phyloP scores from a whole-genome alignment of 2,329 filamentous ascomycete genomes.

The Neopestalotiopsis clavispora region DNA sequence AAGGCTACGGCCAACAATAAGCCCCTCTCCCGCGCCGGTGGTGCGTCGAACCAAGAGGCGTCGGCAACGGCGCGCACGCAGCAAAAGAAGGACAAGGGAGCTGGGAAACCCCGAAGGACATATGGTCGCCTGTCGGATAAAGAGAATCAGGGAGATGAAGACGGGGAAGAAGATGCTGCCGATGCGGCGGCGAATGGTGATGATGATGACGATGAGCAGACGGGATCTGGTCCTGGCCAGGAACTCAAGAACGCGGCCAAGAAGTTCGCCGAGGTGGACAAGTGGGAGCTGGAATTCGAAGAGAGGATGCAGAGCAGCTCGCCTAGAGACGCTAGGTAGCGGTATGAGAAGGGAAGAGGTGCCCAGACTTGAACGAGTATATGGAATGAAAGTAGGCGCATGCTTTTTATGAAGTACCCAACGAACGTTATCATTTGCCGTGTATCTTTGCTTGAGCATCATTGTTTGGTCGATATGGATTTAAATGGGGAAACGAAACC shows the following conservation, averaged over 20 bases:
- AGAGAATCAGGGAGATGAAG: constrained; percentile 55
- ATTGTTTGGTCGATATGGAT: not conserved
- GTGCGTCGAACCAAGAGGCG: constrained; percentile 31
- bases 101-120: constrained; percentile 41
- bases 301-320: constrained; percentile 63
- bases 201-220: constrained; percentile 33
- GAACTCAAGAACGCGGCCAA: constrained; percentile 63
- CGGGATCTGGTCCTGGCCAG: constrained; percentile 46
- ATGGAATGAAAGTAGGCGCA: not conserved
- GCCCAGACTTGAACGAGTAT: not conserved
- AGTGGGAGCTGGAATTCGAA: constrained; percentile 72
- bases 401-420: not conserved
- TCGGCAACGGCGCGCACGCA: constrained; percentile 21
- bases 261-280: constrained; percentile 73
- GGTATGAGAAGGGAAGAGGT: not conserved
- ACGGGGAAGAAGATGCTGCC: constrained; percentile 43
- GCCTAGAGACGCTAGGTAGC: constrained; percentile 53
- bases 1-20: constrained; percentile 39
- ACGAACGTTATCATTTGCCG: not conserved
- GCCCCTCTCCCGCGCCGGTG: constrained; percentile 34
- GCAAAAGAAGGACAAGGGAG: constrained; percentile 22
- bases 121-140: constrained; percentile 62
- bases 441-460: not conserved
- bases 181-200: constrained; percentile 44
- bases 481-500: not conserved